Conservation (phyloP, 2,329 filamentous ascomycete species). For the Ophiostoma australiae region DNA sequence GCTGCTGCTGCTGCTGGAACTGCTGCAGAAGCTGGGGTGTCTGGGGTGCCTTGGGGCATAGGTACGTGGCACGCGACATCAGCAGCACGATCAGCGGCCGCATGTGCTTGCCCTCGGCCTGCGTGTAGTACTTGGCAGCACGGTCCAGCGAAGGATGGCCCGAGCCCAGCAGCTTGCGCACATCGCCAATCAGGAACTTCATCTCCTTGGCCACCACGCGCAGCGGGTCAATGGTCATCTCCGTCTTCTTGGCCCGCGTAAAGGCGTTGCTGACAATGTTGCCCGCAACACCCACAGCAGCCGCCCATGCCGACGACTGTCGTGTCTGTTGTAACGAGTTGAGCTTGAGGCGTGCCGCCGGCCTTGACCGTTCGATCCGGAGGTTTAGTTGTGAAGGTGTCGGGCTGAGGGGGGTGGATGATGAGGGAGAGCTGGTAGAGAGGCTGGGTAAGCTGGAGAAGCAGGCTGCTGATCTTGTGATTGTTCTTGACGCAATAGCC, state of each 20-base stretch:
- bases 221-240: conserved; percentile 78
- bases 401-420: neutral
- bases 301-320: conserved; percentile 63
- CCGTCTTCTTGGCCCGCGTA: conserved; percentile 56
- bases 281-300: conserved; percentile 65
- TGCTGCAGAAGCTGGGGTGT: conserved; percentile 34
- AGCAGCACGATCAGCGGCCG: conserved; percentile 90
- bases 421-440: neutral
- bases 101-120: conserved; percentile 94
- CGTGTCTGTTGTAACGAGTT: conserved; percentile 15
- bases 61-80: conserved; percentile 90
- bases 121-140: conserved; percentile 96
- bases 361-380: conserved; percentile 9
- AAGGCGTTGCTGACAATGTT: conserved; percentile 67
- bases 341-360: neutral
- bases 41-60: conserved; percentile 55
- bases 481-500: neutral
- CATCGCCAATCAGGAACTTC: conserved; percentile 91
- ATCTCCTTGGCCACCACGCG: conserved; percentile 91
- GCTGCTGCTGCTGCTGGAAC: conserved; percentile 29
- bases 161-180: conserved; percentile 85
- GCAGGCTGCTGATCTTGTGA: neutral
- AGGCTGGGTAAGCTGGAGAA: neutral
- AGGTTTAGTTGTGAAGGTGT: neutral
- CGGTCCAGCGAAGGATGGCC: conserved; percentile 92